Base-by-base conservation (phyloP, 208 protist genomes). In the Zelonia costaricensis region DNA sequence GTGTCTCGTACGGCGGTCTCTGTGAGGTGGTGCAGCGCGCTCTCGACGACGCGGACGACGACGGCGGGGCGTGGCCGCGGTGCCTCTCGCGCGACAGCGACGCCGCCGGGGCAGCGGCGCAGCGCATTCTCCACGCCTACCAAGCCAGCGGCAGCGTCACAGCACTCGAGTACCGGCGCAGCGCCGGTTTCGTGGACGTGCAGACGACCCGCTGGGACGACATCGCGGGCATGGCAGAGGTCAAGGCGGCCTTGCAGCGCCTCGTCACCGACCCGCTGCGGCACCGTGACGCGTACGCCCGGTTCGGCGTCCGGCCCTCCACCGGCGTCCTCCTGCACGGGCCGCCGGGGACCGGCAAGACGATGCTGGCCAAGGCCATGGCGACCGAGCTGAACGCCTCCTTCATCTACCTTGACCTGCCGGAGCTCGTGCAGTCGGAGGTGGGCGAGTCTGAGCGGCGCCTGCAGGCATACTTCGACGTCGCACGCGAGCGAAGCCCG, bases 281-380 rank as follows among this genome's bases (percentile, higher is more conserved):
- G 12, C 56, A 65, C 39, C 62, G 59, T 22, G 44, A 35, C 33
- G 15, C n/a, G 27, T 74, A 80, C 49, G 31, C 27, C 13, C 66
- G 55, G 28, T 78, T 73, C 51, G 53, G 62, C 30, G 81, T 95
- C 13, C 74, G 70, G n/a, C 95, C 94, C 7, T 92, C 92, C 1
- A 97, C 89, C 1, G 95, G 92, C 10, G 56, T 98, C 4, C 69
- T 98, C 4, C 85, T 98, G 12, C 74, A 91, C 64, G 92, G 94
- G 0, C 94, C 94, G 6, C 94, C 94, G 1, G 94, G 94, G 10
- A 98, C 94, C 0, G 93, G 93, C 15, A 98, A 98, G 76, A 97
- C 94, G 30, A 82, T 97, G 72, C 76, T 98, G 18, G 94, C 88
- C 16, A 86, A 90, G 59, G 97, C 95, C 9, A 86, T 98, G 74